phyloP scores from a whole-genome alignment of 768 basidiomycete species.

The Lanmaoa pseudosensibilis region DNA sequence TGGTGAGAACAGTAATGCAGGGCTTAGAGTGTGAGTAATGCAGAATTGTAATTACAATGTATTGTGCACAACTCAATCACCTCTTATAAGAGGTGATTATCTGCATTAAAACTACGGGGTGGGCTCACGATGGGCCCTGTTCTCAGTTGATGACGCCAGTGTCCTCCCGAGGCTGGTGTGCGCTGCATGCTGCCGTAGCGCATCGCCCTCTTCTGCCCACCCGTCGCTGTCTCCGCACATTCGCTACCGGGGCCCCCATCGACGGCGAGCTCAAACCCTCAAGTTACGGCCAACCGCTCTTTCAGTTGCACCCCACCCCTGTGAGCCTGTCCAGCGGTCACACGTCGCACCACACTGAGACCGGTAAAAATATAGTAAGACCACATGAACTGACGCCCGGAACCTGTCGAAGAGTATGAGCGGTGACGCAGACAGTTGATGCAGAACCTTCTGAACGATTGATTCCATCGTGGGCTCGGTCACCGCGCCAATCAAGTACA shows the following conservation, averaged over 20 bases:
- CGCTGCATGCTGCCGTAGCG: slow-evolving; percentile 6
- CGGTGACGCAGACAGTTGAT: slow-evolving; percentile 66
- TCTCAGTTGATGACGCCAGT: slow-evolving; percentile 12
- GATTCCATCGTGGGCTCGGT: slow-evolving; percentile 73
- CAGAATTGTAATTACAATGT: no score
- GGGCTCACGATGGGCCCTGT: no score
- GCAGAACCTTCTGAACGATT: slow-evolving; percentile 68
- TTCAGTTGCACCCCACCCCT: slow-evolving; percentile 76
- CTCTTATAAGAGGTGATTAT: no score
- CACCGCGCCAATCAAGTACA: slow-evolving; percentile 81
- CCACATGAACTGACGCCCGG: slow-evolving; percentile 79
- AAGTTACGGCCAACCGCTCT: slow-evolving; percentile 75
- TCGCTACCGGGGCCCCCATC: slow-evolving; percentile 35
- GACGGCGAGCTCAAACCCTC: slow-evolving; percentile 59
- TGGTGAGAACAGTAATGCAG: no score
- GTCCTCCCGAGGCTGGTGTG: slow-evolving; percentile 21
- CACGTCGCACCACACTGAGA: slow-evolving; percentile 5
- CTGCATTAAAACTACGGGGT: no score
- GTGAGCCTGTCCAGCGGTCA: slow-evolving; percentile 38
- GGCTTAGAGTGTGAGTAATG: no score
- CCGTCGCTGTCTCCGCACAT: slow-evolving; percentile 18
- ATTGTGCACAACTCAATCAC: no score
- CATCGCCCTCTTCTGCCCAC: background rate
- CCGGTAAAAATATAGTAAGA: slow-evolving; percentile 40
- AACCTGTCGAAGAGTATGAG: slow-evolving; percentile 75